phyloP scores from a whole-genome alignment of 2,329 filamentous ascomycete species.

The Macroventuria anomochaeta region DNA sequence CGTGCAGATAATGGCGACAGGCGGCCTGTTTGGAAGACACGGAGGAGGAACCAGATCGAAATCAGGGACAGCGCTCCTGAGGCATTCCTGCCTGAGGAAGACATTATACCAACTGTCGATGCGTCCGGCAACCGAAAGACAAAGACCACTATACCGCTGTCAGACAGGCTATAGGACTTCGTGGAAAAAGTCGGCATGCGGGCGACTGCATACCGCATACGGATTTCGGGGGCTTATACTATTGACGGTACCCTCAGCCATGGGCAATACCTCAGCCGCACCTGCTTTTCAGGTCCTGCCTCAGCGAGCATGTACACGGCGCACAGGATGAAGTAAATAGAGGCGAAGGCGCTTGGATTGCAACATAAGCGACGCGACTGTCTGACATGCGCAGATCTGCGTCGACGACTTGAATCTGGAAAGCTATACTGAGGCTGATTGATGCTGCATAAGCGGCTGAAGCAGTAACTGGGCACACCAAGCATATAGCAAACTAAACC shows the following conservation, averaged over 20 bases:
- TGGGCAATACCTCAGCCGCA: background rate
- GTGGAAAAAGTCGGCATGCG: background rate
- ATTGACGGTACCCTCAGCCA: background rate
- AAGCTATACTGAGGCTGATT: background rate
- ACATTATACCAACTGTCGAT: slow-evolving; percentile 42
- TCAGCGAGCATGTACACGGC: background rate
- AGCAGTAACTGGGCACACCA: background rate
- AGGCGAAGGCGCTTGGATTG: background rate
- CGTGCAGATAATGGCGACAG: slow-evolving; percentile 34
- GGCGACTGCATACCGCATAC: background rate
- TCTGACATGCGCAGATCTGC: too few species aligned
- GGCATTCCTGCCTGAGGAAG: slow-evolving; percentile 28
- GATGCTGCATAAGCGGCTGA: background rate
- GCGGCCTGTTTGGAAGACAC: slow-evolving; percentile 44
- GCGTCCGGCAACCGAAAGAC: slow-evolving; percentile 19
- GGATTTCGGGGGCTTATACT: background rate
- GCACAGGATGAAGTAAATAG: background rate
- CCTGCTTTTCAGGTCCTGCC: background rate
- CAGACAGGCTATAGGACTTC: slow-evolving; percentile 12
- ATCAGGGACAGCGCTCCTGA: slow-evolving; percentile 36
- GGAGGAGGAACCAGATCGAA: slow-evolving; percentile 35
- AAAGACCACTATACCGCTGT: slow-evolving; percentile 9
- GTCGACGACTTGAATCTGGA: background rate
- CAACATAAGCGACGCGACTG: too few species aligned
- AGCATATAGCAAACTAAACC: too few species aligned